These are phyloP conservation scores for Phallus indusiatus DNA, from an alignment of 768 basidiomycete genomes.

Conservation along the genomic window DNA sequence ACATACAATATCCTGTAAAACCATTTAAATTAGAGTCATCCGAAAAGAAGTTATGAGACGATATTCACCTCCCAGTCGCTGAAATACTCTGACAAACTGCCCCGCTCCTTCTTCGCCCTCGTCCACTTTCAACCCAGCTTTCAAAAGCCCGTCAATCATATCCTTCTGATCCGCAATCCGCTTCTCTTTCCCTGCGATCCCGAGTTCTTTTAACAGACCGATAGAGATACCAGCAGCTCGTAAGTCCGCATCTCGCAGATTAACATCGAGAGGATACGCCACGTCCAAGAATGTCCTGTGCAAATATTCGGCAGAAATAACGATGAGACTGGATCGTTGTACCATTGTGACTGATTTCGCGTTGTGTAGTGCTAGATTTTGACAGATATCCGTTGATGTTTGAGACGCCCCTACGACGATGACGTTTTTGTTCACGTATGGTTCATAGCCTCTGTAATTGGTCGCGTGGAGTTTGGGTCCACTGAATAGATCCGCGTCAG, in stretches of 20 bases:
- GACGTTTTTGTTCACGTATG: background rate
- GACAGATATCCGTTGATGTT: slow-evolving; percentile 2
- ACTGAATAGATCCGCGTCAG: slow-evolving; percentile 19
- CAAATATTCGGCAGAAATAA: background rate
- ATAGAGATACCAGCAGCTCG: background rate
- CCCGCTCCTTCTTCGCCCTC: slow-evolving; percentile 28
- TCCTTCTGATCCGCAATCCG: slow-evolving; percentile 20
- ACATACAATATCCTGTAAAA: slow-evolving; percentile 6
- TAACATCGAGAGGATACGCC: background rate
- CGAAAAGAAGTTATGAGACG: background rate
- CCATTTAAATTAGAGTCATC: background rate
- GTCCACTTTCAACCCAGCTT: slow-evolving; percentile 28
- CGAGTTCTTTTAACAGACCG: background rate
- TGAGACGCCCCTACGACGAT: slow-evolving; percentile 7
- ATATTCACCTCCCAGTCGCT: slow-evolving; percentile 25
- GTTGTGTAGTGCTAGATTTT: background rate
- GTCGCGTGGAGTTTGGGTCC: slow-evolving; percentile 26
- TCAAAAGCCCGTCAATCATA: slow-evolving; percentile 26
- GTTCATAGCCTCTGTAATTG: slow-evolving; percentile 20
- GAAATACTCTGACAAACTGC: slow-evolving; percentile 19
- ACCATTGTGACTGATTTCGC: slow-evolving; percentile 3
- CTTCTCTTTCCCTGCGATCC: slow-evolving; percentile 9
- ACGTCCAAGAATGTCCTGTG: background rate
- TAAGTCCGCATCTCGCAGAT: background rate
- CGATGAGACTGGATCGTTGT: slow-evolving; percentile 4